Conservation (phyloP, 192 early-diverging fungal species). For the Haplosporangium gracile region DNA sequence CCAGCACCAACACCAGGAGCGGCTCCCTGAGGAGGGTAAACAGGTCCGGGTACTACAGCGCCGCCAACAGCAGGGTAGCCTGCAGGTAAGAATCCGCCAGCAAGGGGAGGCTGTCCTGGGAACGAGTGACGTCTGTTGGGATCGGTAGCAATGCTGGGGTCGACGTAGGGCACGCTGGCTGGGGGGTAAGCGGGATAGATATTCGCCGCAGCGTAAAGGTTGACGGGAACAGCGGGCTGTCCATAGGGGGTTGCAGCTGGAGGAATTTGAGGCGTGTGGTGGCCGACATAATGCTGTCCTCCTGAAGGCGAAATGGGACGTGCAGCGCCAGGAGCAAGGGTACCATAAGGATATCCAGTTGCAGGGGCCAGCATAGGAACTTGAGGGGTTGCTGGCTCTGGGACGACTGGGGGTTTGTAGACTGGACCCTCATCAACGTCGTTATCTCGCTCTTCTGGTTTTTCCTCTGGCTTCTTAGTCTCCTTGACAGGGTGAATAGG, state of each 20-base stretch:
- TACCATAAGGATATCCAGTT: slow-evolving; percentile 45
- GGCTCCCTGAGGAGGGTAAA: slow-evolving; percentile 22
- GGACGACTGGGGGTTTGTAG: slow-evolving; percentile 47
- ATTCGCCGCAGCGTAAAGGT: slow-evolving; percentile 24
- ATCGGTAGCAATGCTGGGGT: slow-evolving; percentile 30
- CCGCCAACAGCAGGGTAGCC: slow-evolving; percentile 29
- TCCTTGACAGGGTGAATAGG: slow-evolving; percentile 37
- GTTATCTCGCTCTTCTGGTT: slow-evolving; percentile 26
- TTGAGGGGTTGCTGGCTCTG: slow-evolving; percentile 24
- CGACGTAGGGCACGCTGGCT: slow-evolving; percentile 13
- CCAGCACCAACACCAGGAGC: not conserved
- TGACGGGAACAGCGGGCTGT: slow-evolving; percentile 12
- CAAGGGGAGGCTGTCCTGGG: slow-evolving; percentile 27
- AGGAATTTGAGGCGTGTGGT: slow-evolving; percentile 43
- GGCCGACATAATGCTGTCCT: slow-evolving; percentile 26
- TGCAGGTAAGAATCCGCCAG: slow-evolving; percentile 29
- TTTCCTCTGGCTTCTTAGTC: slow-evolving; percentile 27
- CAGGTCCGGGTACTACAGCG: not conserved
- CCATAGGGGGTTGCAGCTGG: slow-evolving; percentile 30
- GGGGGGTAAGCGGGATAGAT: slow-evolving; percentile 43
- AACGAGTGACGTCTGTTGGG: slow-evolving; percentile 42
- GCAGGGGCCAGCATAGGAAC: slow-evolving; percentile 37
- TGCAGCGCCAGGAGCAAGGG: slow-evolving; percentile 26
- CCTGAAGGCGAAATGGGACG: slow-evolving; percentile 37
- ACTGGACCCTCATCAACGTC: slow-evolving; percentile 47